A percentile compares a stretch with the other conserved stretches of the same genome.
These are phyloP conservation scores for Sporobolomyces pararoseus DNA, from an alignment of 768 basidiomycete genomes.

Conservation along the genomic window DNA sequence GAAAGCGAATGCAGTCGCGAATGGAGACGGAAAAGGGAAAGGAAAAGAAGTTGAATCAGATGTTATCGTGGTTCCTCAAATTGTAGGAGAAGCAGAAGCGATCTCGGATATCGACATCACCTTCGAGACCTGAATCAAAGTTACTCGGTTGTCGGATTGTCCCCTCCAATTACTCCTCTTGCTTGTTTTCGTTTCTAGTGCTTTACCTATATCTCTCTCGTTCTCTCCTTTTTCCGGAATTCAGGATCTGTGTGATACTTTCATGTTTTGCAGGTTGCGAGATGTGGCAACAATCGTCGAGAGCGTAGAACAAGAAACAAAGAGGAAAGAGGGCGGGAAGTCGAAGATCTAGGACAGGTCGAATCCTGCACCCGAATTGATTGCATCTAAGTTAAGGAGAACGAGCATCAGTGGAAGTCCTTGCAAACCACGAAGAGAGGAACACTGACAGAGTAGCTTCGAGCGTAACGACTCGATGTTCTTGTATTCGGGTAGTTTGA, in stretches of 20 bases:
- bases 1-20: neutral
- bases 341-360: constrained; percentile 67
- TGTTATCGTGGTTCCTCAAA: too few species aligned
- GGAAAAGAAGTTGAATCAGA: neutral
- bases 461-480: constrained; percentile 62
- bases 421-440: neutral
- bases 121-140: too few species aligned
- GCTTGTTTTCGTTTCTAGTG: neutral
- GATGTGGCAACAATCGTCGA: too few species aligned
- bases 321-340: neutral
- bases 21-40: neutral
- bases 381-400: constrained; percentile 49
- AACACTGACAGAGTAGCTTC: constrained; percentile 70
- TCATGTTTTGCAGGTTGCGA: too few species aligned
- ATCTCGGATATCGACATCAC: neutral
- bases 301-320: too few species aligned
- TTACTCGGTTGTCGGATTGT: too few species aligned
- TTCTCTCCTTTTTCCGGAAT: too few species aligned
- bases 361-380: constrained; percentile 83
- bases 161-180: too few species aligned
- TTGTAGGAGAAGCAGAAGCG: neutral
- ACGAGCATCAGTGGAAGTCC: too few species aligned
- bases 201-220: neutral
- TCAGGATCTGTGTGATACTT: too few species aligned
- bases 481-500: constrained; percentile 77